Percentiles rank a stretch among this genome's conserved stretches.
These are phyloP conservation scores for Penicillium taxi DNA, from an alignment of 495 filamentous ascomycete genomes.

Conservation along the genomic window DNA sequence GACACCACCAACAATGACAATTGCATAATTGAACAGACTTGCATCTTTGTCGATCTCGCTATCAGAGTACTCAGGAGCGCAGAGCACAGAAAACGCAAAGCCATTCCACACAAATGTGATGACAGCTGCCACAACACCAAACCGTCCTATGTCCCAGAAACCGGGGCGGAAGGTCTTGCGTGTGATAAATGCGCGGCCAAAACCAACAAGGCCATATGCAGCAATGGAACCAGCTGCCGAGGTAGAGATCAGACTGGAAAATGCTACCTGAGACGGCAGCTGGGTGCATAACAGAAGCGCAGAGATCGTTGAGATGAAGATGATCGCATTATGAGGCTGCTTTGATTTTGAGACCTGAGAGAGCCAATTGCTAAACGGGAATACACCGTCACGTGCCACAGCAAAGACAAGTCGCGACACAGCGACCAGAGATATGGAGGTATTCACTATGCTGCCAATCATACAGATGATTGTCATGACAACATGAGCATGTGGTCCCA, in stretches of 20 bases:
- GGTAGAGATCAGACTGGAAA: constrained; percentile 26
- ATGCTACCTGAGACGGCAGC: constrained; percentile 29
- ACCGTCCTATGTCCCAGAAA: constrained; percentile 25
- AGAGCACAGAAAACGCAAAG: constrained; percentile 29
- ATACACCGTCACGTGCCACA: constrained; percentile 30
- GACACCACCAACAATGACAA: constrained; percentile 32
- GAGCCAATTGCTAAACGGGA: constrained; percentile 26
- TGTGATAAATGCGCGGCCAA: constrained; percentile 27
- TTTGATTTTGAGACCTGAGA: constrained; percentile 27
- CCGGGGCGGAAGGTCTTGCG: constrained; percentile 25
- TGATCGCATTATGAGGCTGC: constrained; percentile 32
- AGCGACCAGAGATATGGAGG: constrained; percentile 31
- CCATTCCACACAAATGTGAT: constrained; percentile 32
- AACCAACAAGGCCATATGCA: constrained; percentile 28
- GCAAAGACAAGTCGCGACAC: constrained; percentile 34
- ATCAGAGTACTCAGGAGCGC: constrained; percentile 27
- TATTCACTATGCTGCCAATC: constrained; percentile 29
- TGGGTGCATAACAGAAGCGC: constrained; percentile 30
- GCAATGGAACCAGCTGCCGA: constrained; percentile 30
- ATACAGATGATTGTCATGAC: constrained; percentile 31
- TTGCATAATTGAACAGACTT: constrained; percentile 28
- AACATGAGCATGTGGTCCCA: constrained; percentile 29
- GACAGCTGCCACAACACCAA: constrained; percentile 24
- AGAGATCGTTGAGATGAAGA: constrained; percentile 25
- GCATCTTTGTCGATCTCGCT: constrained; percentile 19